Evolutionary conservation across 1,284 basidiomycete species (phyloP), one percentile per base, ranked within the genome.

Genomic region (Paramarasmius palmivorus): DNA sequence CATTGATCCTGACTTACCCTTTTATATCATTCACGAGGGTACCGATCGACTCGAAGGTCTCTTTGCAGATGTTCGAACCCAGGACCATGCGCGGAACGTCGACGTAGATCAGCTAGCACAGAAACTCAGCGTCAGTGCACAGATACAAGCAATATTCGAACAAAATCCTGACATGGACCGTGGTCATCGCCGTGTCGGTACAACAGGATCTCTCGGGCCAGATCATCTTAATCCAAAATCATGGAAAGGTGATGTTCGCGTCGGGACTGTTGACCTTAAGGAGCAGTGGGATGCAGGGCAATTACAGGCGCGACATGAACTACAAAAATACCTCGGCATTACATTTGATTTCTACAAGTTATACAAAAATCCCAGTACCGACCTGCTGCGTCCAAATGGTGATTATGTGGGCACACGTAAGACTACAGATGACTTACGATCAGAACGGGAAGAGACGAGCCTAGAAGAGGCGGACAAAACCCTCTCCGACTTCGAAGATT

Each of bases 41-140:
- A 65, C 69, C 3, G 69, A 70, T 53, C 64, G 65, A 0, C 51
- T 70, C 1, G 68, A 71, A 47, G 48, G 29, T 8, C 36, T 67
- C 2, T 73, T 73, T 46, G 60, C 56, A 14, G 49, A 68, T 54
- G 51, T 48, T 14, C 63, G 64, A 0, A 71, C 68, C 1, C 64
- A 64, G 23, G 68, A 71, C 57, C 70, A 71, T 57, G 44, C 55
- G 2, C 59, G 57, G 0, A 72, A 72, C 50, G 67, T 68, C 59
- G 66, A 69, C 58, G 56, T 64, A 20, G 39, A 61, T 1, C 66
- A 71, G 49, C 62, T 71, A 5, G 36, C 52, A 2, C 57, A 67
- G 15, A 70, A 71, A 51, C 55, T 69, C 22, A 60, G 61, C 49
- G 54, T 64, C 49, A 60, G 50, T 15, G 52, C 63, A 8, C 57